phyloP scores from a whole-genome alignment of 768 basidiomycete genomes.

The Lactarius vividus region DNA sequence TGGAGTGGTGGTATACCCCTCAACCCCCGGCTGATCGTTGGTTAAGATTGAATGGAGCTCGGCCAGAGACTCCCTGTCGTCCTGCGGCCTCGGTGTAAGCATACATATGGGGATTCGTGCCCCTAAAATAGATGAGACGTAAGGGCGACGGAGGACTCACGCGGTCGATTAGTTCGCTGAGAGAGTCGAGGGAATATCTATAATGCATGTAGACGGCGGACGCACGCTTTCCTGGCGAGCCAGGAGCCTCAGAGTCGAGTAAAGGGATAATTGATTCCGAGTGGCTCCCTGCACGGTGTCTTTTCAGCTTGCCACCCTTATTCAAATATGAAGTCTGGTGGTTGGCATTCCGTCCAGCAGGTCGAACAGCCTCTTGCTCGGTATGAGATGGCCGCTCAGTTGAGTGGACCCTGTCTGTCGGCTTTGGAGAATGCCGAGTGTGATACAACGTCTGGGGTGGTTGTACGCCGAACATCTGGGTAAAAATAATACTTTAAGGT shows the following conservation, averaged over 20 bases:
- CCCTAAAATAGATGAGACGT: slow-evolving; percentile 18
- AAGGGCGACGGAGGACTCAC: slow-evolving; percentile 42
- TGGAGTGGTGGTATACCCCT: slow-evolving; percentile 26
- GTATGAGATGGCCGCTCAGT: slow-evolving; percentile 7
- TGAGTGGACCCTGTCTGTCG: slow-evolving; percentile 15
- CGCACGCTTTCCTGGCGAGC: slow-evolving; percentile 22
- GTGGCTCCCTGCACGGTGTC: slow-evolving; percentile 40
- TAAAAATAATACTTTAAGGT: neutral
- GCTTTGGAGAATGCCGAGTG: slow-evolving; percentile 50
- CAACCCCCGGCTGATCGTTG: slow-evolving; percentile 16
- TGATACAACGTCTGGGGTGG: slow-evolving; percentile 80
- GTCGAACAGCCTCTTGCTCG: slow-evolving; percentile 20
- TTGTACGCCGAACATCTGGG: slow-evolving; percentile 75
- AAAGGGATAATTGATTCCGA: slow-evolving; percentile 60
- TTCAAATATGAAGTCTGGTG: slow-evolving; percentile 49
- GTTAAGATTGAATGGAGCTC: slow-evolving; percentile 72
- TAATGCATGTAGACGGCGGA: slow-evolving; percentile 66
- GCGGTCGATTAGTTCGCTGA: slow-evolving; percentile 74
- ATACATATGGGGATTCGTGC: slow-evolving; percentile 1
- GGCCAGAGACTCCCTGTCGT: slow-evolving; percentile 70
- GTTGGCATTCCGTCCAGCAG: slow-evolving; percentile 42
- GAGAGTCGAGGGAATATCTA: slow-evolving; percentile 76
- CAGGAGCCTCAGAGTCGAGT: slow-evolving; percentile 33
- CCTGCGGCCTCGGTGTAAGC: slow-evolving; percentile 41
- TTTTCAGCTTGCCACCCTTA: slow-evolving; percentile 39